phyloP scores from a whole-genome alignment of 768 basidiomycete species.

The Lactarius trivialis region DNA sequence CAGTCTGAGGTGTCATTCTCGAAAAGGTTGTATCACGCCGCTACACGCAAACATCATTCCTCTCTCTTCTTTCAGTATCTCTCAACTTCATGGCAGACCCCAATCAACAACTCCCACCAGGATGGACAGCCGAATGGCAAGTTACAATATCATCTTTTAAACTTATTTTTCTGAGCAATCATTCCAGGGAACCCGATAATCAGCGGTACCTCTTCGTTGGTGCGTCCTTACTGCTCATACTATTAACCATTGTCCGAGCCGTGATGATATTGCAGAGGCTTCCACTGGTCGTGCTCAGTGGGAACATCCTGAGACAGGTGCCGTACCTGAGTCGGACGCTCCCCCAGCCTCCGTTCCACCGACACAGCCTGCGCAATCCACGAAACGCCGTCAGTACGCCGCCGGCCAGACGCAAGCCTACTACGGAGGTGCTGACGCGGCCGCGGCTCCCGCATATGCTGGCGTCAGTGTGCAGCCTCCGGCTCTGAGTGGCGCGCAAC shows the following conservation, averaged over 20 bases:
- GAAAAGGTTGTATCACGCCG: neutral
- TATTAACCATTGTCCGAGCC: conserved; percentile 7
- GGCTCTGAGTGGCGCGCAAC: conserved; percentile 44
- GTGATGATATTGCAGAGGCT: conserved; percentile 50
- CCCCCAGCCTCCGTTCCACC: conserved; percentile 41
- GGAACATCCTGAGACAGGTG: conserved; percentile 58
- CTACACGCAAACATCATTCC: neutral
- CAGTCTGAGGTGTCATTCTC: neutral
- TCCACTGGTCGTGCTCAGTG: conserved; percentile 81
- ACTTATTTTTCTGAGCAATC: conserved; percentile 17
- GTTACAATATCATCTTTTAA: conserved; percentile 20
- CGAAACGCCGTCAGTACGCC: conserved; percentile 88
- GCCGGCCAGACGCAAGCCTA: conserved; percentile 90
- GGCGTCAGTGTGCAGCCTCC: conserved; percentile 36
- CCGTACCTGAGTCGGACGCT: conserved; percentile 34
- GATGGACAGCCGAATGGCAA: conserved; percentile 92
- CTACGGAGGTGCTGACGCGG: conserved; percentile 47
- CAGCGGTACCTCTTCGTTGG: conserved; percentile 88
- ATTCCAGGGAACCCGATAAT: conserved; percentile 64
- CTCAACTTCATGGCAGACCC: conserved; percentile 38
- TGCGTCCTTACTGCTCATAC: conserved; percentile 35
- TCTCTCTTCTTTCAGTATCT: conserved; percentile 10
- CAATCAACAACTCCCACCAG: conserved; percentile 74
- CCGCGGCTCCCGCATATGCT: conserved; percentile 40
- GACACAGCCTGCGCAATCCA: conserved; percentile 32